Percentiles rank a stretch among this genome's conserved stretches.
These are phyloP conservation scores for Mycena sp. DNA, from an alignment of 1,284 basidiomycete genomes.

Conservation along the genomic window DNA sequence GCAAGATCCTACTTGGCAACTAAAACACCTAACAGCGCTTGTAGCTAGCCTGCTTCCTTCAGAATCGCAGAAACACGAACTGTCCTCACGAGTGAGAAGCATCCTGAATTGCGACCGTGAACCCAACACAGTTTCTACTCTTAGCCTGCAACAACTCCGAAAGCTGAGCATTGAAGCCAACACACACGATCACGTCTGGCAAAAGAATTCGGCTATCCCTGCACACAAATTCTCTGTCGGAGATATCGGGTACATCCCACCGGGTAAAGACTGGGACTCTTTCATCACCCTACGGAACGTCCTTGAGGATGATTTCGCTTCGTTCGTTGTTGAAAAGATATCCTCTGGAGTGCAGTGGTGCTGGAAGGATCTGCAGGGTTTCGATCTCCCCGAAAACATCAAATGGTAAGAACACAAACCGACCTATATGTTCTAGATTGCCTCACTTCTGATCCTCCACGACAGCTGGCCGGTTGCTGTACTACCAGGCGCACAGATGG, in stretches of 20 bases:
- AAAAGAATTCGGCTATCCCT: constrained; percentile 47
- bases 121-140: constrained; percentile 32
- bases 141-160: constrained; percentile 51
- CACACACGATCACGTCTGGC: constrained; percentile 53
- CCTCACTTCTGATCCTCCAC: neutral
- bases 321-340: constrained; percentile 32
- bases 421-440: neutral
- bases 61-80: constrained; percentile 39
- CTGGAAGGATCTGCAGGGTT: constrained; percentile 47
- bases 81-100: constrained; percentile 41
- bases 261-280: constrained; percentile 43
- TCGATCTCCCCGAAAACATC: constrained; percentile 44
- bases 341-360: constrained; percentile 45
- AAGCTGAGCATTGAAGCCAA: constrained; percentile 47
- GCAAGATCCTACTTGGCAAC: constrained; percentile 37
- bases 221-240: constrained; percentile 52
- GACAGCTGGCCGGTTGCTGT: constrained; percentile 58
- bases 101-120: constrained; percentile 46
- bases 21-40: constrained; percentile 49
- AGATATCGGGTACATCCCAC: constrained; percentile 56
- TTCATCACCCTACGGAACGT: constrained; percentile 56
- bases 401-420: constrained; percentile 47
- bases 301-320: constrained; percentile 37
- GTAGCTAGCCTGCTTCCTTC: constrained; percentile 51
- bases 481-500: constrained; percentile 46